A percentile compares a stretch with the other conserved stretches of the same genome.
phyloP scores from a whole-genome alignment of 768 basidiomycete genomes.

The Amanita pseudoporphyria region DNA sequence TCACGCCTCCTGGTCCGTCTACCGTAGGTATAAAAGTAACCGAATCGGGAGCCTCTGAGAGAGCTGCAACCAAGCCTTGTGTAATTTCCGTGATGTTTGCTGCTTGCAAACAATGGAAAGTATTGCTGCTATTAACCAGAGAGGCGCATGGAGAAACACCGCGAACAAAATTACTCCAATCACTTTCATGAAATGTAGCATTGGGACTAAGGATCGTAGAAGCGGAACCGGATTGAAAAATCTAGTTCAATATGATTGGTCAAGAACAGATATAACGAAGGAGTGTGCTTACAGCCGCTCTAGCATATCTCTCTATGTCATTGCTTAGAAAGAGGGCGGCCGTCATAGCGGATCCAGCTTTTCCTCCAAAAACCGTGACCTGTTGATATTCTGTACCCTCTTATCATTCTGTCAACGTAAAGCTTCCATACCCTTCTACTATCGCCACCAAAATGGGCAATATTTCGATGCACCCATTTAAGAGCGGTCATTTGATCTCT shows the following conservation, averaged over 20 bases:
- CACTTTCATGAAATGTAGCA: constrained; percentile 18
- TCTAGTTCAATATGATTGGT: constrained; percentile 16
- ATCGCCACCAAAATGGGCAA: constrained; percentile 49
- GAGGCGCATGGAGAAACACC: constrained; percentile 19
- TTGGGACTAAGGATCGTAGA: constrained; percentile 20
- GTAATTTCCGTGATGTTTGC: constrained; percentile 22
- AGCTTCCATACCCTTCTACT: constrained; percentile 24
- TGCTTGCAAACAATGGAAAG: constrained; percentile 21
- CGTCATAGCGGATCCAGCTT: constrained; percentile 38
- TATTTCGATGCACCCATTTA: constrained; percentile 44
- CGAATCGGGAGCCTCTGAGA: constrained; percentile 14
- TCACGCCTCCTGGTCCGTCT: constrained; percentile 29
- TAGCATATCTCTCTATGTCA: constrained; percentile 16
- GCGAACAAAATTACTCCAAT: constrained; percentile 21
- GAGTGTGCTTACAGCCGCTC: constrained; percentile 20
- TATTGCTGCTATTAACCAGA: constrained; percentile 18
- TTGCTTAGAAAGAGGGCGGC: constrained; percentile 26
- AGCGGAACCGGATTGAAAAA: constrained; percentile 32
- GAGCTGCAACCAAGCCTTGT: constrained; percentile 16
- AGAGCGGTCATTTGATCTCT: constrained; percentile 31
- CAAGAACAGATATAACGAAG: not conserved
- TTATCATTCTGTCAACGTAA: not conserved
- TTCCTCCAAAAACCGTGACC: constrained; percentile 39
- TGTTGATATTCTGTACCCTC: constrained; percentile 8
- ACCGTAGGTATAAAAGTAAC: constrained; percentile 29